Evolutionary conservation across 768 basidiomycete genomes (phyloP).

Genomic region (Dioszegia crocea): DNA sequence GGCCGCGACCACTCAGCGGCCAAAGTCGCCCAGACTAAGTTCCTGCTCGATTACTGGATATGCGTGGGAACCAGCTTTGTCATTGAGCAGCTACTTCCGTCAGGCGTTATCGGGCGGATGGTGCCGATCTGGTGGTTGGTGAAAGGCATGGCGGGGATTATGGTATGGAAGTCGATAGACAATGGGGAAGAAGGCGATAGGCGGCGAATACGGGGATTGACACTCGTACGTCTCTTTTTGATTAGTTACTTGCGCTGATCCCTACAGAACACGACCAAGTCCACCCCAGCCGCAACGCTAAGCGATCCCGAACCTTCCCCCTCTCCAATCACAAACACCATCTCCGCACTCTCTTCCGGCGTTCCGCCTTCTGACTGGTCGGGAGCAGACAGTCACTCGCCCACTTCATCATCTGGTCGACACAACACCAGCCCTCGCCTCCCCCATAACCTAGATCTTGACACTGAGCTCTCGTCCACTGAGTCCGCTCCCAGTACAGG

Average conservation of each 20-base stretch:
- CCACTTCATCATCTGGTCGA: too few relatives aligned
- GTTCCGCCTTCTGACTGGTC: not conserved
- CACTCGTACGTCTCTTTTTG: not conserved
- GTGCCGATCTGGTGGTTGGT: conserved; percentile 10
- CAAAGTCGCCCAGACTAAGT: not conserved
- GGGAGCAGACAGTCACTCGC: too few relatives aligned
- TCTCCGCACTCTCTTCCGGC: not conserved
- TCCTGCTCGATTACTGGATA: conserved; percentile 8
- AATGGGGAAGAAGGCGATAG: not conserved
- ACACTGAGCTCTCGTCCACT: too few relatives aligned
- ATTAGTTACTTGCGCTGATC: not conserved
- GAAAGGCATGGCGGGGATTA: conserved; percentile 4
- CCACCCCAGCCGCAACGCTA: not conserved
- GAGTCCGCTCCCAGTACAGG: too few relatives aligned
- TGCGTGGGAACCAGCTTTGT: conserved; percentile 6
- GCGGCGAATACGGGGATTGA: not conserved
- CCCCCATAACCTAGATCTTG: too few relatives aligned
- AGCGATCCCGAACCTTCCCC: conserved; percentile 8
- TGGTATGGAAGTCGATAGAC: not conserved
- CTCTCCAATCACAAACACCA: not conserved
- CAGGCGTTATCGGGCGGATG: not conserved
- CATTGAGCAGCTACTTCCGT: not conserved
- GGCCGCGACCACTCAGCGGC: not conserved
- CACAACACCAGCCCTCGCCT: too few relatives aligned
- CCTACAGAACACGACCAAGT: not conserved